Evolutionary conservation across 495 filamentous ascomycete species (phyloP).

Genomic region (Acidiella bohemica): DNA sequence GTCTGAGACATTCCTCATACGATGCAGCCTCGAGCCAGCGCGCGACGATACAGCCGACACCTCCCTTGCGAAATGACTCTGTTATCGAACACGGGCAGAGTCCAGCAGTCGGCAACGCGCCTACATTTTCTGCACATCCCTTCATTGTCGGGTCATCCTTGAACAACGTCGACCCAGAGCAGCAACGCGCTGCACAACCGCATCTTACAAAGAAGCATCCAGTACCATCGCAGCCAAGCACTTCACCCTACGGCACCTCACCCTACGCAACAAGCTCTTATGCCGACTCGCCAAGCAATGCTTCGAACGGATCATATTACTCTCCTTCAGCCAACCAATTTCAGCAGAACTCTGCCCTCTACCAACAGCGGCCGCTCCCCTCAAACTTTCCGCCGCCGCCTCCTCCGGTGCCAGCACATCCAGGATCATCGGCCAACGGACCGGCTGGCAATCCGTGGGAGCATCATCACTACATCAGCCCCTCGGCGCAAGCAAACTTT

Average conservation of each 20-base stretch:
- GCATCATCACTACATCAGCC: conserved; percentile 91
- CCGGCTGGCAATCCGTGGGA: conserved; percentile 62
- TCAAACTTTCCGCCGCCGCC: conserved; percentile 34
- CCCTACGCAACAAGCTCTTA: conserved; percentile 26
- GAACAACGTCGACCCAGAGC: conserved; percentile 37
- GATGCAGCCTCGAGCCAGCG: conserved; percentile 35
- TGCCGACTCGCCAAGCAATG: conserved; percentile 30
- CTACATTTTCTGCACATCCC: conserved; percentile 40
- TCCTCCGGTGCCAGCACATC: conserved; percentile 35
- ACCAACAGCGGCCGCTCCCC: conserved; percentile 57
- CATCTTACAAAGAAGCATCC: conserved; percentile 22
- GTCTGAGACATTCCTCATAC: conserved; percentile 13
- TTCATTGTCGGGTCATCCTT: conserved; percentile 39
- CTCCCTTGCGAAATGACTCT: conserved; percentile 77
- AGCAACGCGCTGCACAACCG: conserved; percentile 29
- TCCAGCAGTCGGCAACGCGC: conserved; percentile 43
- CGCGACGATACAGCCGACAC: conserved; percentile 64
- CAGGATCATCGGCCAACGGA: conserved; percentile 33
- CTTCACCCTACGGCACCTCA: conserved; percentile 25
- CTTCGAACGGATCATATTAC: conserved; percentile 29
- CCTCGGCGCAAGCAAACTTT: conserved; percentile 69
- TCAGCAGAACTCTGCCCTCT: conserved; percentile 30
- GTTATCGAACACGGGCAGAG: conserved; percentile 65
- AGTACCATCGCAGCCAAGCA: conserved; percentile 23
- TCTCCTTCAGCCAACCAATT: conserved; percentile 28